Evolutionary conservation across 2,329 filamentous ascomycete species (phyloP), one percentile per base, ranked within the genome.

Genomic region (Aspergillus aculeatus): DNA sequence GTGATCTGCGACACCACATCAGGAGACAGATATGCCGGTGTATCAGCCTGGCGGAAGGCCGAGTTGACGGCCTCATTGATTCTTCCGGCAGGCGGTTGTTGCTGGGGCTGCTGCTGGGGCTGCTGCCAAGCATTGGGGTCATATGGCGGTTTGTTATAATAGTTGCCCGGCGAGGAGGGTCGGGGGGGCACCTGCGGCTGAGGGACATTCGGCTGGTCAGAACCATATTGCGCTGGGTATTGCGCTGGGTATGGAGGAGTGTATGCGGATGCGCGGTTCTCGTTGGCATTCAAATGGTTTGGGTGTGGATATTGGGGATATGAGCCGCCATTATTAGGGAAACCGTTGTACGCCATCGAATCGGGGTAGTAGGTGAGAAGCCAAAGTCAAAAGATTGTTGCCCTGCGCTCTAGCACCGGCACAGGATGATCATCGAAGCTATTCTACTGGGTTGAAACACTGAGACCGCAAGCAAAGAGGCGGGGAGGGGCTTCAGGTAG

Each of bases 1-100:
- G 84, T 86, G 64, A 88, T 85, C 62, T 86, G 82, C 51, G 84
- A 82, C 54, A 89, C 80, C 23, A 89, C 76, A 7, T 86, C 83
- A 2, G 85, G 85, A 54, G 86, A 82, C 12, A 89, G 75, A 44
- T 81, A 79, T 59, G 77, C 78, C 9, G 80, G 75, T 9, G 79
- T 73, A 47, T 82, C 77, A 11, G 81, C 77, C 54, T 80, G 80
- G 65, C 83, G 77, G 61, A 85, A 84, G 10, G 84, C 84, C 62
- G 81, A 81, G 65, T 78, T 81, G 64, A 86, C 82, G 35, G 83
- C 84, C 66, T 85, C 83, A 65, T 83, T 82, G 64, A 86, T 80
- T 12, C 81, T 80, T 5, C 71, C 72, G 2, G 60, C 47, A 19
- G 58, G 62, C 14, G 62, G 62, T 5, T 56, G 67, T 19, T 63